A percentile compares a stretch with the other conserved stretches of the same genome.
Evolutionary conservation across 495 filamentous ascomycete genomes (phyloP).

Genomic region (Lophiotrema nucula): DNA sequence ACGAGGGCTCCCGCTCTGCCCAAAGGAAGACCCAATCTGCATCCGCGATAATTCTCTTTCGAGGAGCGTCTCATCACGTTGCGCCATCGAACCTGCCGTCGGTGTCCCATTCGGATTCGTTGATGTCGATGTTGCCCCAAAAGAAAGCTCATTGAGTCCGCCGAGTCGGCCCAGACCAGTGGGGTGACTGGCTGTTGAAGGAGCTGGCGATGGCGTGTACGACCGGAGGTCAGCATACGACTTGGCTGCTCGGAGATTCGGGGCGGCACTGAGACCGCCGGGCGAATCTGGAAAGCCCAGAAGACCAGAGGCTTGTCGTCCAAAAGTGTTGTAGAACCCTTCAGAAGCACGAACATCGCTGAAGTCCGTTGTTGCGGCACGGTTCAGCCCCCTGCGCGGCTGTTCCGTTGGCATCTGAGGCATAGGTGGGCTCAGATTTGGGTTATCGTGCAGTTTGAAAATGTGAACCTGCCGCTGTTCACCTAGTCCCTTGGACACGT

Average conservation of each 20-base stretch:
- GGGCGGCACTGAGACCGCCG: slow-evolving; percentile 56
- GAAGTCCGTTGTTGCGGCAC: slow-evolving; percentile 97
- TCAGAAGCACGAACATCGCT: slow-evolving; percentile 78
- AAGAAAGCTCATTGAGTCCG: slow-evolving; percentile 36
- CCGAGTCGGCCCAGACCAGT: slow-evolving; percentile 39
- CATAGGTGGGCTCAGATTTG: slow-evolving; percentile 66
- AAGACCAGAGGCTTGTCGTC: slow-evolving; percentile 70
- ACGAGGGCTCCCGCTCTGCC: slow-evolving; percentile 58
- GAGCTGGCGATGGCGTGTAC: slow-evolving; percentile 89
- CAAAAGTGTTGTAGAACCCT: slow-evolving; percentile 69
- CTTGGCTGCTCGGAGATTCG: slow-evolving; percentile 90
- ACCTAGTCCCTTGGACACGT: slow-evolving; percentile 81
- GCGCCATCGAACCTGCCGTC: slow-evolving; percentile 63
- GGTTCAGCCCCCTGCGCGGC: slow-evolving; percentile 77
- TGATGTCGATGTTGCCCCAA: slow-evolving; percentile 50
- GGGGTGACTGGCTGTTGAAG: slow-evolving; percentile 86
- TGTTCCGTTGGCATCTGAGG: slow-evolving; percentile 63
- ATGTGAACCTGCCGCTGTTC: slow-evolving; percentile 87
- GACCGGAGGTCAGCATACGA: slow-evolving; percentile 94
- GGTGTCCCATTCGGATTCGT: slow-evolving; percentile 76
- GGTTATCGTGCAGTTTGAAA: slow-evolving; percentile 61
- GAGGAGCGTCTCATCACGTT: slow-evolving; percentile 64
- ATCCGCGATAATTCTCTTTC: slow-evolving; percentile 67
- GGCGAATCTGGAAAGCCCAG: slow-evolving; percentile 84
- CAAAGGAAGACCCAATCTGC: slow-evolving; percentile 61